A percentile compares a stretch with the other conserved stretches of the same genome.
Evolutionary conservation across 371 early-diverging fungal species (phyloP).

Genomic region (Phascolomyces articulosus): DNA sequence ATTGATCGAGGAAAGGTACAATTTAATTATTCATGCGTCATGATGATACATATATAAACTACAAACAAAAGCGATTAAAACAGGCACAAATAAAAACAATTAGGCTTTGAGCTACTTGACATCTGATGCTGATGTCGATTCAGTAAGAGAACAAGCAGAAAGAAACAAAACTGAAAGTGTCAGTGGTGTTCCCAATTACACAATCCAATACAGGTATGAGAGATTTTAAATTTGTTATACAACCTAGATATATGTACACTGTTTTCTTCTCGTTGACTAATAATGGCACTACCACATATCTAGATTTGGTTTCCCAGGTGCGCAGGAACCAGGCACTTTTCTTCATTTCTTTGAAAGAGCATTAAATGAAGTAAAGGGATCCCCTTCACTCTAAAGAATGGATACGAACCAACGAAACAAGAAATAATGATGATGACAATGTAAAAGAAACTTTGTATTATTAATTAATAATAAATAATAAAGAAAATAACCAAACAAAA

Average conservation of each 20-base stretch:
- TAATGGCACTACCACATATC: not conserved
- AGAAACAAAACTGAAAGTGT: constrained; percentile 45
- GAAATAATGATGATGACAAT: not conserved
- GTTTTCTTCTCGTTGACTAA: not conserved
- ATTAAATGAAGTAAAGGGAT: not conserved
- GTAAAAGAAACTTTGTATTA: not conserved
- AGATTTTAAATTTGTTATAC: not conserved
- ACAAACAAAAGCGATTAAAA: too few relatives aligned
- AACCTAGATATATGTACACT: not conserved
- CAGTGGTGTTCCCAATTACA: constrained; percentile 72
- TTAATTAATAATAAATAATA: not conserved
- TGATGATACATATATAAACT: too few relatives aligned
- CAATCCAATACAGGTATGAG: constrained; percentile 58
- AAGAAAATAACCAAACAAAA: not conserved
- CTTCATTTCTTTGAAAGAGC: constrained; percentile 51
- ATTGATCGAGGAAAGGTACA: constrained; percentile 49
- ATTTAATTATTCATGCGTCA: not conserved
- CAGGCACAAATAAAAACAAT: constrained; percentile 58
- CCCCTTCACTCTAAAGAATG: not conserved
- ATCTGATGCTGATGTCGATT: constrained; percentile 51
- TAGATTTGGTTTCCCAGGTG: constrained; percentile 63
- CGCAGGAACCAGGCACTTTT: constrained; percentile 66
- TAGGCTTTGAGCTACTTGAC: constrained; percentile 49
- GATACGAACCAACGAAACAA: not conserved
- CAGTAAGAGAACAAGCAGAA: constrained; percentile 43